Percentiles rank a stretch among this genome's conserved stretches.
phyloP scores from a whole-genome alignment of 345 rosid species.

The Salix purpurea region DNA sequence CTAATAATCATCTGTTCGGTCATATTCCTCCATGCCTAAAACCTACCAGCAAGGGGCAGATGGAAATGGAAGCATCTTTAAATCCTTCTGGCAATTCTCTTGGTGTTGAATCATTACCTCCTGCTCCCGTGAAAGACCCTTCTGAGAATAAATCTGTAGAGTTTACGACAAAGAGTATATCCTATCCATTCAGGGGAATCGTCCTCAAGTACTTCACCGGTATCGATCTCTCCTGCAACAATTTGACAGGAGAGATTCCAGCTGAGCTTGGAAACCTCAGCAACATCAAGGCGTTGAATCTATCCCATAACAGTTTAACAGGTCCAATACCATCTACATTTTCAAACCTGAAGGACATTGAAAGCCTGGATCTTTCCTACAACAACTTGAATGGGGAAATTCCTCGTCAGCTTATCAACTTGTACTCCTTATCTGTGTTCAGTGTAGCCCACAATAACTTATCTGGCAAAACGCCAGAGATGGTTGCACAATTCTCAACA shows the following conservation, averaged over 20 bases:
- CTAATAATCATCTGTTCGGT: background rate
- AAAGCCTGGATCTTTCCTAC: slow-evolving; percentile 23
- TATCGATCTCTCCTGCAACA: slow-evolving; percentile 36
- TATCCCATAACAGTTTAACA: background rate
- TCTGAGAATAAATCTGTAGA: background rate
- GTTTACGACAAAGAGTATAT: background rate
- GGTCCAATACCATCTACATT: slow-evolving; percentile 5
- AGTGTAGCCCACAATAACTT: slow-evolving; percentile 36
- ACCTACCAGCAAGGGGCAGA: too few species aligned
- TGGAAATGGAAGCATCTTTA: too few species aligned
- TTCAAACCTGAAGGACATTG: background rate
- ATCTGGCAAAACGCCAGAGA: slow-evolving; percentile 17
- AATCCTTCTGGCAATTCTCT: too few species aligned
- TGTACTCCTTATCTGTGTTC: slow-evolving; percentile 1
- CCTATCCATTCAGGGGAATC: background rate
- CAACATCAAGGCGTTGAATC: background rate
- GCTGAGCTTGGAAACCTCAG: slow-evolving; percentile 16
- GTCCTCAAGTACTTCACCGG: slow-evolving; percentile 12
- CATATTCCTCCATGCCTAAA: background rate
- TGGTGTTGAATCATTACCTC: too few species aligned
- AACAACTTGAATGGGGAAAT: slow-evolving; percentile 2
- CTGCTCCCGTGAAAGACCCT: too few species aligned
- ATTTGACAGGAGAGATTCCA: slow-evolving; percentile 29
- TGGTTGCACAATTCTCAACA: slow-evolving; percentile 15
- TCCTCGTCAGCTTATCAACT: background rate